These are phyloP conservation scores for Pisolithus tinctorius DNA, from an alignment of 768 basidiomycete species.

Conservation along the genomic window DNA sequence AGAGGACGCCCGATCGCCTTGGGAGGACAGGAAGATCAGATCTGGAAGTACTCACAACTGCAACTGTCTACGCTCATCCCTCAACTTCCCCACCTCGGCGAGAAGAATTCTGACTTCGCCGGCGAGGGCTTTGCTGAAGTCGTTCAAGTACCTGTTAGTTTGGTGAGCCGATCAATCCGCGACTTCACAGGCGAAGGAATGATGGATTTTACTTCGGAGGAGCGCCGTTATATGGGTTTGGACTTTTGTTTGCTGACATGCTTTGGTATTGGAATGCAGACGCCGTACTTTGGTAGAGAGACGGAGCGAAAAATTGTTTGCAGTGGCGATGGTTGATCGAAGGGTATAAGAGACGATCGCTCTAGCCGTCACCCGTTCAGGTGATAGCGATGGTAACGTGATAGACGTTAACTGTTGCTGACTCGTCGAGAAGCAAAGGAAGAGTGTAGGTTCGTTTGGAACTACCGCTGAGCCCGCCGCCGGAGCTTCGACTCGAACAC, in stretches of 20 bases:
- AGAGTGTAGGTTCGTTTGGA: too few relatives aligned
- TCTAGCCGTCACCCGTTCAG: too few relatives aligned
- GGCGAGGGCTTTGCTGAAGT: slow-evolving; percentile 58
- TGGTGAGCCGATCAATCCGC: neutral
- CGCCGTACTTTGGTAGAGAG: too few relatives aligned
- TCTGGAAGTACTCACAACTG: slow-evolving; percentile 40
- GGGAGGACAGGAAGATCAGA: neutral
- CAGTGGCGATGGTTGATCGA: too few relatives aligned
- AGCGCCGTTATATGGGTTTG: slow-evolving; percentile 25
- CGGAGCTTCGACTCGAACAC: too few relatives aligned
- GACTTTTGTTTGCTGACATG: slow-evolving; percentile 30
- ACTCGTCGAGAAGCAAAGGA: too few relatives aligned
- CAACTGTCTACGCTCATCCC: slow-evolving; percentile 50
- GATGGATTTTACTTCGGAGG: slow-evolving; percentile 26
- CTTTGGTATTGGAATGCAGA: too few relatives aligned
- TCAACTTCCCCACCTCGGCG: slow-evolving; percentile 52
- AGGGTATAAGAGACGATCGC: too few relatives aligned
- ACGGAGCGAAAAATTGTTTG: too few relatives aligned
- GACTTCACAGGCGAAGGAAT: neutral
- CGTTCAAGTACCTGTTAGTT: slow-evolving; percentile 42
- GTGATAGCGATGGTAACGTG: too few relatives aligned
- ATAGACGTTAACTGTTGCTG: too few relatives aligned
- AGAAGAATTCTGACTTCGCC: slow-evolving; percentile 56
- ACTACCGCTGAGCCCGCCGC: too few relatives aligned
- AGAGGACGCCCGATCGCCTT: neutral